Evolutionary conservation across 2,329 filamentous ascomycete species (phyloP).

Genomic region (Cercospora sojina): DNA sequence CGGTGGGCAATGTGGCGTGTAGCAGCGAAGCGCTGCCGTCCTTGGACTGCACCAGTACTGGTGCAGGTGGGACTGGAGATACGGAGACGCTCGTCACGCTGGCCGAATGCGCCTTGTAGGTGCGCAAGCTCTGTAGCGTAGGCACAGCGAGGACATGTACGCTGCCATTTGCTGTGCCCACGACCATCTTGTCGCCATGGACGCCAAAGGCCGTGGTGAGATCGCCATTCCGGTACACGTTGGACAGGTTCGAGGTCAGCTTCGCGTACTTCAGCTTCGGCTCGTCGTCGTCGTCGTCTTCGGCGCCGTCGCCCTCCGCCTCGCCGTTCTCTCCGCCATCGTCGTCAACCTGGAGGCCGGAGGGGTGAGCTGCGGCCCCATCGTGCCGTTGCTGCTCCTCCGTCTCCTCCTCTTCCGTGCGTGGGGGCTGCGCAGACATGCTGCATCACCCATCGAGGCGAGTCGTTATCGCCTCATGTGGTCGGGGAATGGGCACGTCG

Average conservation of each 20-base stretch:
- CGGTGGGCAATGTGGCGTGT: slow-evolving; percentile 14
- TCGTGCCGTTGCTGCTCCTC: slow-evolving; percentile 13
- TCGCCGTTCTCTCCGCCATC: slow-evolving; percentile 32
- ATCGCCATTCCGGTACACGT: slow-evolving; percentile 81
- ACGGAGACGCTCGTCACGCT: slow-evolving; percentile 88
- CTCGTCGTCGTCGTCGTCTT: slow-evolving; percentile 91
- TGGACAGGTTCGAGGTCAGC: slow-evolving; percentile 73
- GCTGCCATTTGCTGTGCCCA: slow-evolving; percentile 95
- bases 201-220: slow-evolving; percentile 88
- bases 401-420: slow-evolving; percentile 26
- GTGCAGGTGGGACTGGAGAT: slow-evolving; percentile 74
- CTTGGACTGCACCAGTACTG: slow-evolving; percentile 26
- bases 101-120: slow-evolving; percentile 89
- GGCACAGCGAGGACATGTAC: slow-evolving; percentile 88
- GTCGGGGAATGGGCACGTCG: neutral
- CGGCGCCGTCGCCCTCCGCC: slow-evolving; percentile 57
- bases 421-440: slow-evolving; percentile 39
- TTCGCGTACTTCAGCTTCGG: slow-evolving; percentile 91
- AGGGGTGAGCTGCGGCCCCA: slow-evolving; percentile 15
- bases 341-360: slow-evolving; percentile 8
- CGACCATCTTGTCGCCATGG: slow-evolving; percentile 94
- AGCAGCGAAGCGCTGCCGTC: slow-evolving; percentile 23
- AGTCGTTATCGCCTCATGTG: slow-evolving; percentile 10
- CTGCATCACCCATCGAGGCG: slow-evolving; percentile 30
- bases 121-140: slow-evolving; percentile 73